These are phyloP conservation scores for Teratosphaeria gauchensis DNA, from an alignment of 2,329 filamentous ascomycete genomes.

Conservation along the genomic window DNA sequence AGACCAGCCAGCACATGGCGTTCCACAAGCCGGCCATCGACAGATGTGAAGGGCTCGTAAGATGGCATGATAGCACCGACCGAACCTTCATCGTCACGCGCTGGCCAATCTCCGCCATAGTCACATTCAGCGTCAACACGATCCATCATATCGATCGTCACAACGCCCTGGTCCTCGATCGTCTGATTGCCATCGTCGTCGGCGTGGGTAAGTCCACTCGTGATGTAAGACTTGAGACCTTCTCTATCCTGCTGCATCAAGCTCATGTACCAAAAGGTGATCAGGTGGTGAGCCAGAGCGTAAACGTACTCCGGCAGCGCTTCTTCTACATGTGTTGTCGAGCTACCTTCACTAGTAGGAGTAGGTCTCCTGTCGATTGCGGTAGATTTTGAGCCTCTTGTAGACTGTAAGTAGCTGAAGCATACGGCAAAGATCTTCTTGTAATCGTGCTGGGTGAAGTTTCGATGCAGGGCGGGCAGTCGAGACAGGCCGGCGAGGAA, in stretches of 20 bases:
- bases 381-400: constrained; percentile 42
- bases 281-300: constrained; percentile 85
- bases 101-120: background rate
- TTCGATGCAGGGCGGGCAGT: constrained; percentile 68
- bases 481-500: constrained; percentile 86
- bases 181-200: constrained; percentile 65
- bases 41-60: constrained; percentile 44
- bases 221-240: constrained; percentile 82
- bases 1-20: constrained; percentile 65
- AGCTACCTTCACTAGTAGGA: constrained; percentile 18
- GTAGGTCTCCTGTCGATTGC: constrained; percentile 15
- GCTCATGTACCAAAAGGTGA: constrained; percentile 93
- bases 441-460: constrained; percentile 85
- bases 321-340: constrained; percentile 13
- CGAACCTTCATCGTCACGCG: constrained; percentile 19
- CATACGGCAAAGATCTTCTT: constrained; percentile 92
- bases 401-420: constrained; percentile 84
- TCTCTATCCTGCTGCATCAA: constrained; percentile 75
- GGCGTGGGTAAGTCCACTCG: constrained; percentile 68
- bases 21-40: constrained; percentile 56
- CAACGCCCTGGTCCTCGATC: constrained; percentile 84
- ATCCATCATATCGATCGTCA: constrained; percentile 70
- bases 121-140: constrained; percentile 20
- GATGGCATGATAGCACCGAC: background rate
- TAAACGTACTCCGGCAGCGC: constrained; percentile 59